Conservation (phyloP, 2,329 filamentous ascomycete species). For the Aureobasidium sp. region DNA sequence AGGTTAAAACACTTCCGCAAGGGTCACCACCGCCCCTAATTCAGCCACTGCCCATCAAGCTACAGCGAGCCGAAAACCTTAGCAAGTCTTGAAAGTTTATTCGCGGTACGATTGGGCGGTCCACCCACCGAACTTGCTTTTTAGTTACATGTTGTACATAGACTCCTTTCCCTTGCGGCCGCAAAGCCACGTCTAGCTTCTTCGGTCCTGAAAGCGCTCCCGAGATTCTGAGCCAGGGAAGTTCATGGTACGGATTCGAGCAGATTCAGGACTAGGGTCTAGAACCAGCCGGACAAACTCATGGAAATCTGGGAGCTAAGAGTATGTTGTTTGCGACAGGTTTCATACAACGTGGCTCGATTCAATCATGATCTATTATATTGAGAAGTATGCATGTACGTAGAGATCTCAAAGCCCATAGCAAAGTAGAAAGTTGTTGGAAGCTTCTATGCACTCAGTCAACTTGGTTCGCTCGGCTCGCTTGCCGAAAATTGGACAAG, state of each 20-base stretch:
- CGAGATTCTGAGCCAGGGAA: background rate
- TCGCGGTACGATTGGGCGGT: background rate
- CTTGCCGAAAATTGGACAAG: background rate
- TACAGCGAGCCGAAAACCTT: slow-evolving; percentile 1
- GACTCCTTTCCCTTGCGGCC: background rate
- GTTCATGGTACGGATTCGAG: background rate
- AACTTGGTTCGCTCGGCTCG: background rate
- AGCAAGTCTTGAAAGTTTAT: background rate
- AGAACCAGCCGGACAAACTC: background rate
- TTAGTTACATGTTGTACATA: background rate
- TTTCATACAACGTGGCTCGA: background rate
- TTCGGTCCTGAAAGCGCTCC: background rate
- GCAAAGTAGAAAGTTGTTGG: background rate
- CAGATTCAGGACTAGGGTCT: background rate
- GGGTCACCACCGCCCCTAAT: background rate
- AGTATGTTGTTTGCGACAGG: no score
- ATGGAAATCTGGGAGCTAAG: background rate
- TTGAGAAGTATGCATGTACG: no score
- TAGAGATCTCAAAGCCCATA: background rate
- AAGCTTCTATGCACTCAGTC: background rate
- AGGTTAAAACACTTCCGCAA: background rate
- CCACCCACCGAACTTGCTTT: background rate
- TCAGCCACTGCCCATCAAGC: background rate
- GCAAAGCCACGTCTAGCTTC: background rate
- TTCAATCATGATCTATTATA: background rate